Evolutionary conservation across 495 filamentous ascomycete genomes (phyloP), one percentile per base, ranked within the genome.

Genomic region (Daldinia decipiens): DNA sequence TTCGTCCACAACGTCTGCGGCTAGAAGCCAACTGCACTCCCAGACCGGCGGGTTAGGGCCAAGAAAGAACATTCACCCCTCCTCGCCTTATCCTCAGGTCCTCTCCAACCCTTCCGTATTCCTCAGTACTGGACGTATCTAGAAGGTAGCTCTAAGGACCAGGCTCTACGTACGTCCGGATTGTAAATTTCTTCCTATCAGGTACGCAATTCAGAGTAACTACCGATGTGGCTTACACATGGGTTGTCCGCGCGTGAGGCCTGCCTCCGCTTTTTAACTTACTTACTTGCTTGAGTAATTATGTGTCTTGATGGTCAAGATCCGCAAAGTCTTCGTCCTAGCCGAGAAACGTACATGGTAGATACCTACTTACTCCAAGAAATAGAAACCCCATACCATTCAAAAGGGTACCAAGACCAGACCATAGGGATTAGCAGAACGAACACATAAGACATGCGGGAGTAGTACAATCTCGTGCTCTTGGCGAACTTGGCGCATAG

Each of bases 401-500:
- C 58, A 67, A 62, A 45, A 43, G 39, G 53, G 52, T 53, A 73
- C 65, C 39, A 67, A 63, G 40, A 34, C 52, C 58, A 63, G 40
- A 34, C 52, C 58, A 62, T 66, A 59, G 67, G 39, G 67, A 60
- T 36, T 38, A 60, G 36, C 7, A 27, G 26, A 38, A 62, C 71
- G 65, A 61, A 51, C 3, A 52, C 40, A 43, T 60, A 61, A 57
- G 71, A 67, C 32, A 5, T 51, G 66, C 43, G 58, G 65, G 47
- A 70, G 67, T 71, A 63, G 66, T 71, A 74, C 67, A 74, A 74
- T 70, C 40, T 70, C 67, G 59, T 70, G 59, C 12, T 59, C 71
- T 71, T 74, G 71, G 67, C 71, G 67, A 70, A 74, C 71, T 74
- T 74, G 67, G 71, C 71, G 67, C 71, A 74, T 71, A 70, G 51